Evolutionary conservation across 805 yeast species (phyloP).

Genomic region (Starmerella asiatica): DNA sequence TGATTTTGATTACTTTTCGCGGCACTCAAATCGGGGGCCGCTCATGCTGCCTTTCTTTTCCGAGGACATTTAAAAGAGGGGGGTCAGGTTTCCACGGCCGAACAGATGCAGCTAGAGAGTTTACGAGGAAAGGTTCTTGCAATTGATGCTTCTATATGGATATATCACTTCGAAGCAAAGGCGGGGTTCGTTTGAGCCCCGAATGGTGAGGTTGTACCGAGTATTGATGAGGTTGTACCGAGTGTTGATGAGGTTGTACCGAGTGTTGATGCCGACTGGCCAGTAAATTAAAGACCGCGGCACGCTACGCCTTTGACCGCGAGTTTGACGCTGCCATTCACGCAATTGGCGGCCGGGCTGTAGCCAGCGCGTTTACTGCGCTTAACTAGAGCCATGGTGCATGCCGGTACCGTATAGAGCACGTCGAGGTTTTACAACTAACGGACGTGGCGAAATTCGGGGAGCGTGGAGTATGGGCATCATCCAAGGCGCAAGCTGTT

Average conservation of each 20-base stretch:
- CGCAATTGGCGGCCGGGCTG: background rate
- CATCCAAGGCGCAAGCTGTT: too few relatives aligned
- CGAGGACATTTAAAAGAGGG: slow-evolving; percentile 5
- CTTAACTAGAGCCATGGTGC: too few relatives aligned
- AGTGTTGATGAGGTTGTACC: too few relatives aligned
- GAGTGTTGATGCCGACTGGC: too few relatives aligned
- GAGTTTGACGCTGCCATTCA: background rate
- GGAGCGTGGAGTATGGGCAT: background rate
- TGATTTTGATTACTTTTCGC: slow-evolving; percentile 93
- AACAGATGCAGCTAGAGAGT: slow-evolving; percentile 80
- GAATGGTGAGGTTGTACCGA: too few relatives aligned
- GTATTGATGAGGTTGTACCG: too few relatives aligned
- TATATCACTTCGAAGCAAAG: slow-evolving; percentile 63
- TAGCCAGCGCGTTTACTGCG: background rate
- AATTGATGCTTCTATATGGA: slow-evolving; percentile 98
- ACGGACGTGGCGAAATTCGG: background rate
- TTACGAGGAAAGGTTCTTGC: slow-evolving; percentile 68
- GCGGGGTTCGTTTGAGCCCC: background rate
- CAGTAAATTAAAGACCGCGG: background rate
- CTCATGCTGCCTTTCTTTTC: slow-evolving; percentile 4
- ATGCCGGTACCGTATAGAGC: background rate
- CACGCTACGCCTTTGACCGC: background rate
- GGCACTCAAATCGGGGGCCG: slow-evolving; percentile 47
- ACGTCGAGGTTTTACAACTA: background rate
- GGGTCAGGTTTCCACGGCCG: too few relatives aligned